A percentile compares a stretch with the other conserved stretches of the same genome.
Evolutionary conservation across 805 yeast species (phyloP).

Genomic region (Spathaspora arborariae): DNA sequence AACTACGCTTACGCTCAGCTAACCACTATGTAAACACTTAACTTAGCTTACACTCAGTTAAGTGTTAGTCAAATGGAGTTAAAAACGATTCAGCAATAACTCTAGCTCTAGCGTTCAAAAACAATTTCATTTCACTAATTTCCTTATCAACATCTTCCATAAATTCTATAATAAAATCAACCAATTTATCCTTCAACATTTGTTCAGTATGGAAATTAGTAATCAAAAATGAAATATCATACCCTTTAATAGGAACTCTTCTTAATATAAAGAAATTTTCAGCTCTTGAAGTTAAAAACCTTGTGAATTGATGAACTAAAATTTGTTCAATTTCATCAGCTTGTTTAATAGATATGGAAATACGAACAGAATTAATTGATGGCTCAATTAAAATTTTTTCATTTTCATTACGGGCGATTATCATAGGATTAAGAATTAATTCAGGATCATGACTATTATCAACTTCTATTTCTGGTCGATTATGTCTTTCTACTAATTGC

Average conservation of each 20-base stretch:
- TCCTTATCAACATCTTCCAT: conserved; percentile 99
- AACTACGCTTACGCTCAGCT: not conserved
- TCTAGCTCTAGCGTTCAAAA: conserved; percentile 95
- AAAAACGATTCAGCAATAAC: conserved; percentile 95
- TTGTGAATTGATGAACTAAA: conserved; percentile 88
- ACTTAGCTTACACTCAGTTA: not conserved
- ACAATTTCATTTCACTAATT: conserved; percentile 96
- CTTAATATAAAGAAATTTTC: conserved; percentile 90
- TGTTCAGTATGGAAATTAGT: conserved; percentile 94
- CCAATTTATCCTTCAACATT: conserved; percentile 91
- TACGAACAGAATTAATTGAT: conserved; percentile 86
- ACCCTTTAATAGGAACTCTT: conserved; percentile 85
- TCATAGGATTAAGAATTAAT: conserved; percentile 82
- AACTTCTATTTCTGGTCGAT: conserved; percentile 93
- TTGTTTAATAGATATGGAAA: conserved; percentile 90
- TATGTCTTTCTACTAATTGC: conserved; percentile 94
- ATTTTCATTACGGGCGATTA: conserved; percentile 87
- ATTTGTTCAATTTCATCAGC: conserved; percentile 96
- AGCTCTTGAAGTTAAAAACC: conserved; percentile 93
- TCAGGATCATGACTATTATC: conserved; percentile 68
- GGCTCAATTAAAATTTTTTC: conserved; percentile 93
- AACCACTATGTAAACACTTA: conserved; percentile 1
- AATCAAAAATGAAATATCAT: conserved; percentile 87
- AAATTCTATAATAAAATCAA: conserved; percentile 94
- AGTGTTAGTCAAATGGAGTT: conserved; percentile 75